These are phyloP conservation scores for Quillaja saponaria DNA, from an alignment of 306 rosid genomes.

Conservation along the genomic window DNA sequence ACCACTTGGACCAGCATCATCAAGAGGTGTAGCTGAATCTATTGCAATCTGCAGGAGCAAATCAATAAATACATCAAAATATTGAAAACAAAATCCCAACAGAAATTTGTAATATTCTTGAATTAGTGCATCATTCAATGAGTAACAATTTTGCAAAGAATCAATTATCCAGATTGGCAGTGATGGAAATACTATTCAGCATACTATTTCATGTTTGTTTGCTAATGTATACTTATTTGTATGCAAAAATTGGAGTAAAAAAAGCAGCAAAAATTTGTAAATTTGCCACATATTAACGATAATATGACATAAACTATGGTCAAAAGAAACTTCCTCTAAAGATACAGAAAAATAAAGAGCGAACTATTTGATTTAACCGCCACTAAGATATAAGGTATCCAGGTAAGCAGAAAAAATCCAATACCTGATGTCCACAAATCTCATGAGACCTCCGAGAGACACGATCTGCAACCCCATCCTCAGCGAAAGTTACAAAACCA, in stretches of 20 bases:
- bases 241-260: too few relatives aligned
- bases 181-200: too few relatives aligned
- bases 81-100: background rate
- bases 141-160: background rate
- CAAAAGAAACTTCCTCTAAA: too few relatives aligned
- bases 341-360: too few relatives aligned
- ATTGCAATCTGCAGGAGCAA: constrained; percentile 52
- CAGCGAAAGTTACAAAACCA: constrained; percentile 94
- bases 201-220: too few relatives aligned
- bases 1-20: constrained; percentile 78
- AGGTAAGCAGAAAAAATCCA: constrained; percentile 7
- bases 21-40: constrained; percentile 90
- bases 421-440: constrained; percentile 88
- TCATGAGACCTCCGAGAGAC: constrained; percentile 90
- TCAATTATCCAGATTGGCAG: too few relatives aligned
- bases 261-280: too few relatives aligned
- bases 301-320: too few relatives aligned
- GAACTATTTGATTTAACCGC: too few relatives aligned
- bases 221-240: too few relatives aligned
- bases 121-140: background rate
- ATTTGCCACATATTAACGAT: too few relatives aligned
- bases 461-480: constrained; percentile 91
- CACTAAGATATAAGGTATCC: background rate
- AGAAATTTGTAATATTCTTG: background rate
- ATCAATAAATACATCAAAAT: constrained; percentile 6